Evolutionary conservation across 805 yeast genomes (phyloP).

Genomic region (Starmerella apicola): DNA sequence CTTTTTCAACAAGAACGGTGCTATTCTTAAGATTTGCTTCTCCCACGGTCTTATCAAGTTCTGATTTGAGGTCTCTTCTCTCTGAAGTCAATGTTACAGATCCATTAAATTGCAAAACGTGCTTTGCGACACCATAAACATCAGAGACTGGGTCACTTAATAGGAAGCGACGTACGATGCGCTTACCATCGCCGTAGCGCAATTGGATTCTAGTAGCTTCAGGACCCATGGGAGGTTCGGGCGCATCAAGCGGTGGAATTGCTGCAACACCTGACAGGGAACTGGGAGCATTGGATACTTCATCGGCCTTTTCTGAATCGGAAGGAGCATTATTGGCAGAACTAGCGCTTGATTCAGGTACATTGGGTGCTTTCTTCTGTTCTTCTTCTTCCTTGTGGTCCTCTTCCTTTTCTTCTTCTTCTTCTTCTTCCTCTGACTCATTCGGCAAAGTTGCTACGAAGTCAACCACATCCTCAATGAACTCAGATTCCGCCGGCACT

Average conservation of each 20-base stretch:
- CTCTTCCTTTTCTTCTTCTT: neutral
- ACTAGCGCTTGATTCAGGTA: neutral
- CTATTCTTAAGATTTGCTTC: conserved; percentile 77
- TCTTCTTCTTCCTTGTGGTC: neutral
- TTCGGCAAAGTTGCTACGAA: conserved; percentile 35
- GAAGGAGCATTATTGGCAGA: neutral
- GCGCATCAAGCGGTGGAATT: conserved; percentile 40
- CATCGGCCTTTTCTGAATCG: conserved; percentile 1
- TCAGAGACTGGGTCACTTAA: conserved; percentile 44
- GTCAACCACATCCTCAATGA: conserved; percentile 55
- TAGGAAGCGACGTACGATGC: conserved; percentile 60
- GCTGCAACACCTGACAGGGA: conserved; percentile 37
- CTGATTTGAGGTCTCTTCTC: conserved; percentile 44
- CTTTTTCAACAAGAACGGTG: conserved; percentile 55
- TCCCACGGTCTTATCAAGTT: conserved; percentile 45
- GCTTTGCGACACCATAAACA: conserved; percentile 58
- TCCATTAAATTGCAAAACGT: conserved; percentile 29
- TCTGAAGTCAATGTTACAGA: conserved; percentile 39
- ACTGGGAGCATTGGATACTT: conserved; percentile 24
- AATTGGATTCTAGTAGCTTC: conserved; percentile 63
- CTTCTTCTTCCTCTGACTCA: neutral
- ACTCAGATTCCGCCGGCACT: conserved; percentile 47
- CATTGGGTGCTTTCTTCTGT: neutral
- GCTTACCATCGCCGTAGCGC: conserved; percentile 76
- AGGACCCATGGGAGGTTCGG: conserved; percentile 52